phyloP scores from a whole-genome alignment of 805 yeast species.

The Spencermartinsiella europaea region DNA sequence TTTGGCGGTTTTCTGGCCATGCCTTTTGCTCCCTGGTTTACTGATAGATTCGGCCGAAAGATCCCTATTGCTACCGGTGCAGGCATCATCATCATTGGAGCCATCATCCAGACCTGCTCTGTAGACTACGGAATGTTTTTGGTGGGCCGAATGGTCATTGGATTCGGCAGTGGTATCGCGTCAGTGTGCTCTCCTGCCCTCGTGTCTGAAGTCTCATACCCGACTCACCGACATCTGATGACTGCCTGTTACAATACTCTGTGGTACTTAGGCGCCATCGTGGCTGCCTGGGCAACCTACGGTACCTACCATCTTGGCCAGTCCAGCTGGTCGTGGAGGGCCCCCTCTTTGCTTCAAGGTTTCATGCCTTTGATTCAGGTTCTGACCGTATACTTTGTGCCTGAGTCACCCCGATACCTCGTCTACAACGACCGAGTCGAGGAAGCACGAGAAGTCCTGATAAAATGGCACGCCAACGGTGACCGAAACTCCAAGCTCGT shows the following conservation, averaged over 20 bases:
- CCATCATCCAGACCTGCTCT: slow-evolving; percentile 41
- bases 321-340: slow-evolving; percentile 56
- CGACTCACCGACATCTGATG: slow-evolving; percentile 55
- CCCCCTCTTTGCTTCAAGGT: slow-evolving; percentile 68
- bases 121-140: slow-evolving; percentile 57
- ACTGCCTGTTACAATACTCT: slow-evolving; percentile 65
- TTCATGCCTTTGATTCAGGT: slow-evolving; percentile 55
- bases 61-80: slow-evolving; percentile 52
- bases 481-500: slow-evolving; percentile 7
- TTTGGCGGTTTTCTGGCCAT: slow-evolving; percentile 2
- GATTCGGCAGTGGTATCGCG: slow-evolving; percentile 66
- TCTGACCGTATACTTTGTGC: slow-evolving; percentile 49
- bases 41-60: slow-evolving; percentile 61
- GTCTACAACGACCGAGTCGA: slow-evolving; percentile 55
- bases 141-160: slow-evolving; percentile 63
- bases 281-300: slow-evolving; percentile 72
- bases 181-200: slow-evolving; percentile 47
- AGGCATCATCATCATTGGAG: slow-evolving; percentile 52
- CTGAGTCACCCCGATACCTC: slow-evolving; percentile 83
- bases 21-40: slow-evolving; percentile 46
- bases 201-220: slow-evolving; percentile 67
- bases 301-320: slow-evolving; percentile 43
- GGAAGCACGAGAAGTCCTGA: slow-evolving; percentile 47
- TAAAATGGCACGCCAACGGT: slow-evolving; percentile 4
- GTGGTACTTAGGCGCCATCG: slow-evolving; percentile 63